Percentiles rank a stretch among this genome's conserved stretches.
These are phyloP conservation scores for Elaeagnus macrophylla DNA, from an alignment of 306 rosid species.

Conservation along the genomic window DNA sequence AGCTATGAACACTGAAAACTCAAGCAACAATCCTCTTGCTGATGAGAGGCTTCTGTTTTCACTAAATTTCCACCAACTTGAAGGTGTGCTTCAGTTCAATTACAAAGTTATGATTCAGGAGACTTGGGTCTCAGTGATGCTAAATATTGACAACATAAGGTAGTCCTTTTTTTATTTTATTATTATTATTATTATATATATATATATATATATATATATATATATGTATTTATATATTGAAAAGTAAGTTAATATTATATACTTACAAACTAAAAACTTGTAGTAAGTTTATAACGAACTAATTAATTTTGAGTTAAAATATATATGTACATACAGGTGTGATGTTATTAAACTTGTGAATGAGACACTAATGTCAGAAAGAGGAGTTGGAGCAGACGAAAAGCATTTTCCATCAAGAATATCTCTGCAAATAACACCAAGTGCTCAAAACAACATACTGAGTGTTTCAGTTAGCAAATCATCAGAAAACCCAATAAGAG, in stretches of 20 bases:
- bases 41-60: conserved; percentile 80
- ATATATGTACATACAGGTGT: conserved; percentile 33
- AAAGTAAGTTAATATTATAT: too few species aligned
- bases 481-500: conserved; percentile 64
- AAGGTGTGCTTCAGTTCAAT: conserved; percentile 87
- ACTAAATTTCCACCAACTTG: conserved; percentile 68
- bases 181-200: too few species aligned
- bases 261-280: too few species aligned
- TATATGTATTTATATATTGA: too few species aligned
- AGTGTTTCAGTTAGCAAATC: conserved; percentile 81
- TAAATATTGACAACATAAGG: conserved; percentile 83
- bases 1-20: conserved; percentile 50
- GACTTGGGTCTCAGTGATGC: conserved; percentile 61
- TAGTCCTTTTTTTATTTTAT: conserved; percentile 13
- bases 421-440: conserved; percentile 66
- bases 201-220: not conserved
- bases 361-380: conserved; percentile 48
- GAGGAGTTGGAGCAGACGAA: conserved; percentile 65
- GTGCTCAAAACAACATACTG: conserved; percentile 40
- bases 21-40: conserved; percentile 34
- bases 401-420: conserved; percentile 87
- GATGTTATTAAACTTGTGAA: conserved; percentile 56
- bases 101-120: conserved; percentile 39
- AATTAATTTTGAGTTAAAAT: too few species aligned
- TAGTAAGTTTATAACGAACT: too few species aligned